phyloP scores from a whole-genome alignment of 192 early-diverging fungal species.

The Coemansia sp. region DNA sequence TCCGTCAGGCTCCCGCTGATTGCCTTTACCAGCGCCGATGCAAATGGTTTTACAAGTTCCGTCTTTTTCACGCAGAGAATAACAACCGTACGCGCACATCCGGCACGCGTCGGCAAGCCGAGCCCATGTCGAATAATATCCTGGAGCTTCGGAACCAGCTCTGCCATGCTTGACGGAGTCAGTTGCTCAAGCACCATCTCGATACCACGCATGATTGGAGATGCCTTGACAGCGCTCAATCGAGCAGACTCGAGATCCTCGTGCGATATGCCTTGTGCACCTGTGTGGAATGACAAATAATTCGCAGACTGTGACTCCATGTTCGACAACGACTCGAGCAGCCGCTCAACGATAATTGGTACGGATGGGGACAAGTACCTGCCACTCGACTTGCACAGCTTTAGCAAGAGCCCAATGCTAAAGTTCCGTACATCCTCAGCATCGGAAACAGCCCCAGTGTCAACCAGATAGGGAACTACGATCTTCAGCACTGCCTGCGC shows the following conservation, averaged over 20 bases:
- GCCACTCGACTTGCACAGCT: conserved; percentile 78
- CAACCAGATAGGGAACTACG: conserved; percentile 83
- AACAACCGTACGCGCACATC: conserved; percentile 82
- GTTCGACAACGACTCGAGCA: conserved; percentile 81
- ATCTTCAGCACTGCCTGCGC: conserved; percentile 76
- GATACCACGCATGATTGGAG: conserved; percentile 94
- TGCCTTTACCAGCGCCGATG: conserved; percentile 73
- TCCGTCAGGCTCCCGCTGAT: conserved; percentile 75
- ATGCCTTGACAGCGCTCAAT: conserved; percentile 76
- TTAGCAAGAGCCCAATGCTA: conserved; percentile 75
- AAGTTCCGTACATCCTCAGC: conserved; percentile 88
- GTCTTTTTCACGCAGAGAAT: conserved; percentile 73
- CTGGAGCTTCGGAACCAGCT: conserved; percentile 68
- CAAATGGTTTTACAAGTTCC: conserved; percentile 64
- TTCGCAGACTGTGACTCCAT: conserved; percentile 72
- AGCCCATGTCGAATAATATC: conserved; percentile 77
- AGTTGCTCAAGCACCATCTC: conserved; percentile 77
- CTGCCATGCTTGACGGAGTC: conserved; percentile 65
- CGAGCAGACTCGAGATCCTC: conserved; percentile 84
- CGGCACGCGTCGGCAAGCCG: conserved; percentile 90
- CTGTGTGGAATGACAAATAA: conserved; percentile 89
- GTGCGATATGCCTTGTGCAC: conserved; percentile 79
- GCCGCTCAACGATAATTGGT: conserved; percentile 67
- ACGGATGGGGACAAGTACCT: conserved; percentile 72
- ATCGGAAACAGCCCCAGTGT: conserved; percentile 71